phyloP scores from a whole-genome alignment of 768 basidiomycete species.

The Chalciporus sphaerocephalus region DNA sequence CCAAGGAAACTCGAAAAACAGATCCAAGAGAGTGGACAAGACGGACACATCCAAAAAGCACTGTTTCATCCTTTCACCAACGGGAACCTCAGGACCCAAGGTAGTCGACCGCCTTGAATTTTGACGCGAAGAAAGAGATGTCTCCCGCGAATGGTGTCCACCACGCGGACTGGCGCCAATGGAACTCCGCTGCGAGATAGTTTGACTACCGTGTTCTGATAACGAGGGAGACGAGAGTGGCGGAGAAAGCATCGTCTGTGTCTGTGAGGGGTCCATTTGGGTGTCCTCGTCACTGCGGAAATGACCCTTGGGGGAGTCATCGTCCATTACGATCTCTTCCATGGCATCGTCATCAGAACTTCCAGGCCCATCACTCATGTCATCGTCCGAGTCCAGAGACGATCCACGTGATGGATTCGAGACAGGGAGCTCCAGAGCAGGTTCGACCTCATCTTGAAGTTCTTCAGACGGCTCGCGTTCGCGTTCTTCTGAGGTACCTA shows the following conservation, averaged over 20 bases:
- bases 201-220: conserved; percentile 28
- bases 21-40: conserved; percentile 71
- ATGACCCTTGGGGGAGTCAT: conserved; percentile 45
- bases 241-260: conserved; percentile 28
- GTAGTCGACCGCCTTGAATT: conserved; percentile 47
- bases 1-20: conserved; percentile 95
- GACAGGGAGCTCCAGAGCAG: conserved; percentile 66
- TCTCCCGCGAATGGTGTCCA: conserved; percentile 26
- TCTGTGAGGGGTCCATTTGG: conserved; percentile 30
- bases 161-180: conserved; percentile 27
- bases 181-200: conserved; percentile 25
- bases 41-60: conserved; percentile 72
- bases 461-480: conserved; percentile 59
- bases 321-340: conserved; percentile 80
- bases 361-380: conserved; percentile 69
- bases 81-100: conserved; percentile 42
- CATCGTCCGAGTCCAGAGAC: conserved; percentile 68
- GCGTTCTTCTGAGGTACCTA: conserved; percentile 51
- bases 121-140: conserved; percentile 48
- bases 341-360: conserved; percentile 77
- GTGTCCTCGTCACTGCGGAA: conserved; percentile 24
- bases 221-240: conserved; percentile 30
- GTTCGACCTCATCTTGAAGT: conserved; percentile 51
- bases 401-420: conserved; percentile 48
- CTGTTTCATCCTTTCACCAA: conserved; percentile 79